Evolutionary conservation across 225 moss, liverwort and hornwort genomes (phyloP).

Genomic region (Polytrichum formosum): DNA sequence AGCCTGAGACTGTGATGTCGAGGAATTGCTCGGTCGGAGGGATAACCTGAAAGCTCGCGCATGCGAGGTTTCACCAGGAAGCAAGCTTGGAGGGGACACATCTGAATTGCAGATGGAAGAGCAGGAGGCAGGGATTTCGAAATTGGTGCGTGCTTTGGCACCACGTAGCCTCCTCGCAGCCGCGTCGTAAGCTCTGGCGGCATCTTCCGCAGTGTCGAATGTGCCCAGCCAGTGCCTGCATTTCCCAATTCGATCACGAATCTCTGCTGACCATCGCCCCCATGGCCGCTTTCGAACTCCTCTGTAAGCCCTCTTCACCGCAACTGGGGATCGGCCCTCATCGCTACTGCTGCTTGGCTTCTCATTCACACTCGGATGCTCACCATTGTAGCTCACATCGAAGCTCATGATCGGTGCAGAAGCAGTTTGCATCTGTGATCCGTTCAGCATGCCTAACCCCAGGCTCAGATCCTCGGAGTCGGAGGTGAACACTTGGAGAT

Average conservation of each 20-base stretch:
- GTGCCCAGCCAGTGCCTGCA: constrained; percentile 96
- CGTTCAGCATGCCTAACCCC: constrained; percentile 14
- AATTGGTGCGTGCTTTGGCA: constrained; percentile 87
- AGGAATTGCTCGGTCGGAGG: constrained; percentile 16
- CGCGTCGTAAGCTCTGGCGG: constrained; percentile 77
- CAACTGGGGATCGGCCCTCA: constrained; percentile 10
- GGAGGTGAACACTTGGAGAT: constrained; percentile 7
- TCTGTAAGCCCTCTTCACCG: constrained; percentile 55
- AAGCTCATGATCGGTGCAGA: constrained; percentile 5
- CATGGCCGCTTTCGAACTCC: constrained; percentile 92
- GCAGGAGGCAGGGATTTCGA: constrained; percentile 57
- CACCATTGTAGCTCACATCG: constrained; percentile 10
- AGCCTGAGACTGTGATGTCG: constrained; percentile 17
- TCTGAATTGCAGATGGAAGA: constrained; percentile 34
- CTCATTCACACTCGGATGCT: constrained; percentile 4
- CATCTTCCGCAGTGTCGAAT: constrained; percentile 68
- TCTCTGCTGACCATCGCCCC: constrained; percentile 96
- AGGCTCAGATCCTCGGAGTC: constrained; percentile 17
- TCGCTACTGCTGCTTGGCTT: constrained; percentile 32
- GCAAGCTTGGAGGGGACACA: constrained; percentile 43
- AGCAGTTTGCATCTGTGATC: constrained; percentile 12
- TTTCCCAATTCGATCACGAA: constrained; percentile 84
- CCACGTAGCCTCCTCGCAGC: constrained; percentile 86
- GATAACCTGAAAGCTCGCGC: constrained; percentile 33
- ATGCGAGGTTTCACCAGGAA: constrained; percentile 47